phyloP scores from a whole-genome alignment of 176 grass and related monocot genomes.

The Puccinellia tenuiflora region DNA sequence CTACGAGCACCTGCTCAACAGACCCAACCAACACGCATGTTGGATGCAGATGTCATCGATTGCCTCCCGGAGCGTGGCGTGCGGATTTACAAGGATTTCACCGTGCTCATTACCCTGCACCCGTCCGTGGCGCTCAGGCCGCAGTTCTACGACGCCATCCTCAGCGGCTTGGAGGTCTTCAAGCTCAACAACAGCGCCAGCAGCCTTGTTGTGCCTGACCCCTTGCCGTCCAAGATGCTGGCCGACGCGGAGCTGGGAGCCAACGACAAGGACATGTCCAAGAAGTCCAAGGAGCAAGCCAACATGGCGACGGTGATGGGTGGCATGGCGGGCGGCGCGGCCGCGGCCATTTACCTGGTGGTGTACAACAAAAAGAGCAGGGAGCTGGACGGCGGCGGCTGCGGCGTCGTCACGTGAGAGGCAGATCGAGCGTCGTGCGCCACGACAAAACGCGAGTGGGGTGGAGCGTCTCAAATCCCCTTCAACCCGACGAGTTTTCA shows the following conservation, averaged over 20 bases:
- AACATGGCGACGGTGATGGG: constrained; percentile 32
- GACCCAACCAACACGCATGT: constrained; percentile 59
- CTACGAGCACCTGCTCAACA: constrained; percentile 58
- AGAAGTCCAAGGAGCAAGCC: neutral
- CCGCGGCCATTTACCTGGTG: constrained; percentile 39
- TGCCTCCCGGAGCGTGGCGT: constrained; percentile 43
- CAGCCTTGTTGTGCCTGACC: constrained; percentile 52
- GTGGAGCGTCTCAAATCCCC: too few relatives aligned
- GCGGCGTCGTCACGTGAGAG: too few relatives aligned
- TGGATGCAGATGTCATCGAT: constrained; percentile 58
- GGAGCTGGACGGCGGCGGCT: constrained; percentile 7
- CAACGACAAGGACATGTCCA: neutral
- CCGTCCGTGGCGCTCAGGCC: constrained; percentile 52
- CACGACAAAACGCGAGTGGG: too few relatives aligned
- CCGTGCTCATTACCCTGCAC: constrained; percentile 47
- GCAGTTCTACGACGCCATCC: constrained; percentile 65
- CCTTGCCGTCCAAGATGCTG: constrained; percentile 54
- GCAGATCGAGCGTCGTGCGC: too few relatives aligned
- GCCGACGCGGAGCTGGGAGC: constrained; percentile 41
- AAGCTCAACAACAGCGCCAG: constrained; percentile 49
- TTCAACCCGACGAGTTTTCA: too few relatives aligned
- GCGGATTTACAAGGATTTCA: constrained; percentile 69
- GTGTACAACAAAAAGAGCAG: constrained; percentile 43
- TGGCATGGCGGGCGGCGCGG: constrained; percentile 53
- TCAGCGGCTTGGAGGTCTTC: constrained; percentile 84